Evolutionary conservation across 257 asterid species (phyloP).

Genomic region (Solanum peruvianum): DNA sequence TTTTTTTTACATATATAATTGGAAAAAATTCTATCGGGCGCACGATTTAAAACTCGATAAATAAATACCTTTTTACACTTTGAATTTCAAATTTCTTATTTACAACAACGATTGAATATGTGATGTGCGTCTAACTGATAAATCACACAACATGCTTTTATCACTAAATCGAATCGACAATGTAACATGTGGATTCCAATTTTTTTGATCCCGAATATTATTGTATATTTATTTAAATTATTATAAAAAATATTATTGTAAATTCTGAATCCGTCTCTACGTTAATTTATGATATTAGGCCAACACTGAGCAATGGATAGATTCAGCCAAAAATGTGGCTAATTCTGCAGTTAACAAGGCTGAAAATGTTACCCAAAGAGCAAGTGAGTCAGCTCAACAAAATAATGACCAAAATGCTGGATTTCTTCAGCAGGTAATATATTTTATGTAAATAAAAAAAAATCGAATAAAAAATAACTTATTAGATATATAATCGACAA

Average conservation of each 20-base stretch:
- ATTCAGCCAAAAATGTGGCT: conserved; percentile 34
- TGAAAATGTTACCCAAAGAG: conserved; percentile 17
- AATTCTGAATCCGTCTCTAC: background rate
- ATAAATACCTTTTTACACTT: background rate
- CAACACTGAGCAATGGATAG: conserved; percentile 40
- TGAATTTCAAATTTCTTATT: background rate
- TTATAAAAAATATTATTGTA: background rate
- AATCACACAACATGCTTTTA: background rate
- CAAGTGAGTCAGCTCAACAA: conserved; percentile 35
- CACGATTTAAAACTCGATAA: background rate
- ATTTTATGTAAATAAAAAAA: too few relatives aligned
- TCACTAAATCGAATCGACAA: background rate
- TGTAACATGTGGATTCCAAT: background rate
- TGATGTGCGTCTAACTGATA: background rate
- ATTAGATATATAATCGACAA: too few relatives aligned
- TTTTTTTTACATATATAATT: background rate
- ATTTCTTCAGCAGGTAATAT: conserved; percentile 41
- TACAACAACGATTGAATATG: too few relatives aligned
- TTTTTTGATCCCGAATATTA: background rate
- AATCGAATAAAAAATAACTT: too few relatives aligned
- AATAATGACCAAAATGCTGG: conserved; percentile 24
- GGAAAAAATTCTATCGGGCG: background rate
- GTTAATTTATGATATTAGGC: conserved; percentile 10
- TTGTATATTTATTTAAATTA: background rate
- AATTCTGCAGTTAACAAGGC: conserved; percentile 36